These are phyloP conservation scores for Daphne laureola DNA, from an alignment of 441 rosid genomes.

Conservation along the genomic window DNA sequence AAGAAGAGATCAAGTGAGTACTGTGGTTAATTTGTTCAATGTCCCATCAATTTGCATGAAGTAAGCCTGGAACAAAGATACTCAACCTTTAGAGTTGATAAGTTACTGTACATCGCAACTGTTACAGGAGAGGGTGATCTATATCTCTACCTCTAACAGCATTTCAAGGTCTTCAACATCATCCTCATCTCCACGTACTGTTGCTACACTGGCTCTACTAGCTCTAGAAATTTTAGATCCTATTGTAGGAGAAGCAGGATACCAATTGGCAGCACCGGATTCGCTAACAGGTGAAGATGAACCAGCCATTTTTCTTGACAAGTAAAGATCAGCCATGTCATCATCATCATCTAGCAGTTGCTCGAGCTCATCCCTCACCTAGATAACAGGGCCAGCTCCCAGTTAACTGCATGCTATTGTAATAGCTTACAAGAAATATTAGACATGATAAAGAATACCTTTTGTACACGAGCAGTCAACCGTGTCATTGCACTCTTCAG, in stretches of 20 bases:
- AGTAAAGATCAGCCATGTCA: slow-evolving; percentile 90
- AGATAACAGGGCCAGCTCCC: slow-evolving; percentile 8
- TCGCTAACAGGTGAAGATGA: slow-evolving; percentile 58
- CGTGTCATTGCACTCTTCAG: slow-evolving; percentile 92
- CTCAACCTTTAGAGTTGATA: slow-evolving; percentile 10
- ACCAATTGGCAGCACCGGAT: slow-evolving; percentile 59
- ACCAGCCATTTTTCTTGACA: slow-evolving; percentile 66
- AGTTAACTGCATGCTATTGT: not conserved
- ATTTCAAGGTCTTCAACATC: slow-evolving; percentile 97
- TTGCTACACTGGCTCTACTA: slow-evolving; percentile 67
- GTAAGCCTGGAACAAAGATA: slow-evolving; percentile 53
- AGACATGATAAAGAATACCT: slow-evolving; percentile 28
- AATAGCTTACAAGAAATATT: too few relatives aligned
- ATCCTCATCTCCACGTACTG: slow-evolving; percentile 67
- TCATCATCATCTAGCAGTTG: slow-evolving; percentile 87
- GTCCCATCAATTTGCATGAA: slow-evolving; percentile 89
- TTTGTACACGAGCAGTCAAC: slow-evolving; percentile 83
- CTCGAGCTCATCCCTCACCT: slow-evolving; percentile 94
- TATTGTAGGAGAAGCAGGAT: slow-evolving; percentile 67
- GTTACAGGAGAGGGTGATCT: slow-evolving; percentile 4
- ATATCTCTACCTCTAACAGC: slow-evolving; percentile 66
- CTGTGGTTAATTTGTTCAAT: slow-evolving; percentile 73
- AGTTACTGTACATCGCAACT: not conserved
- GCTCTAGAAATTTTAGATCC: slow-evolving; percentile 86
- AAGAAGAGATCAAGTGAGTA: slow-evolving; percentile 10